Evolutionary conservation across 768 basidiomycete genomes (phyloP), one percentile per base, ranked within the genome.

Genomic region (Imleria badia): DNA sequence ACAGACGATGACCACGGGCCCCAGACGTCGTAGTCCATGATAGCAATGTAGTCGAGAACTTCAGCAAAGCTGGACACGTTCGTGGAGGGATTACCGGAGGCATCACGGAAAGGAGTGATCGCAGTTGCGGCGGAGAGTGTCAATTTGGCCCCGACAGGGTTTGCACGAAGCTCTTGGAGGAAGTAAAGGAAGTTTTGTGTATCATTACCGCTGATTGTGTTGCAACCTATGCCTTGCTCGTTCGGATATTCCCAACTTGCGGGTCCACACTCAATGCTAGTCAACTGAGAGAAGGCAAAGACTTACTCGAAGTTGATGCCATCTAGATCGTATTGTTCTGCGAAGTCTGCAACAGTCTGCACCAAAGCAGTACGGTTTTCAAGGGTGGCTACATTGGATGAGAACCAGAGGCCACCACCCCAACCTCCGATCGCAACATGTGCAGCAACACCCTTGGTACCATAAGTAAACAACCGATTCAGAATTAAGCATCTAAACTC

Each of bases 221-320:
- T 97, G 60, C 89, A 89, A 2, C 82, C 82, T 2, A 87, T 76
- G 33, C 92, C 91, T 47, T 76, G 72, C 6, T 70, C 60, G 51
- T 78, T 81, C 2, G 94, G 93, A 66, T 88, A 94, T 71, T 96
- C 94, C 92, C 93, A 95, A 63, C 91, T 93, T 48, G 38, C 14
- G 50, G 55, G 75, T 20, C 17, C n/a, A 14, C 1, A 15, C 3
- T 69, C 6, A 65, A 19, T 23, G 3, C 4, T 43, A 26, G 23
- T 20, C 35, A 8, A 43, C 29, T 3, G 12, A 34, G 5, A 30
- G 3, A 45, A 45, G 20, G 13, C 9, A 8, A 22, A 11, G 5
- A 49, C 66, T 2, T 50, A 72, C 70, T 67, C 66, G 34, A 72
- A 68, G 20, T 60, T 80, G 45, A 89, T 68, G 14, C 86, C 85